Percentiles rank a stretch among this genome's conserved stretches.
These are phyloP conservation scores for Cytospora piceae DNA, from an alignment of 2,329 filamentous ascomycete species.

Conservation along the genomic window DNA sequence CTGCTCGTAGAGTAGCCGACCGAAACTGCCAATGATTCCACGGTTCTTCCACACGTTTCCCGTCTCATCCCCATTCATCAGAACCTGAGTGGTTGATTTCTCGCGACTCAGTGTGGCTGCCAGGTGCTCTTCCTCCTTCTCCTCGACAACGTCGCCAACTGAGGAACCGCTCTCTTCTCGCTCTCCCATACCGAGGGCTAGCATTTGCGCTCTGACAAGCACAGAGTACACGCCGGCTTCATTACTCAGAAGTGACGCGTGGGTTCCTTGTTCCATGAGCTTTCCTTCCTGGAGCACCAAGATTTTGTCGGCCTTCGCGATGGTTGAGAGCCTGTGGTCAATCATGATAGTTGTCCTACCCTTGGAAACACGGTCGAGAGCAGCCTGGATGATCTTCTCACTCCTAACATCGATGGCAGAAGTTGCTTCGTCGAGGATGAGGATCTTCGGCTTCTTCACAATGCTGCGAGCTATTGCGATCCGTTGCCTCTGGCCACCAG, in stretches of 20 bases:
- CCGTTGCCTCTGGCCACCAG: slow-evolving; percentile 65
- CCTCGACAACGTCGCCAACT: slow-evolving; percentile 36
- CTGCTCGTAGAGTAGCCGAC: slow-evolving; percentile 61
- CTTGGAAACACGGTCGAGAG: slow-evolving; percentile 57
- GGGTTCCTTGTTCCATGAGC: slow-evolving; percentile 75
- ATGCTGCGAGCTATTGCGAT: slow-evolving; percentile 66
- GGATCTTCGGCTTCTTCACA: slow-evolving; percentile 61
- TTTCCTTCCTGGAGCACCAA: slow-evolving; percentile 73
- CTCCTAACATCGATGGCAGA: slow-evolving; percentile 52
- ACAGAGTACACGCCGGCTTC: slow-evolving; percentile 67
- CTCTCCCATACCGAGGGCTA: slow-evolving; percentile 53
- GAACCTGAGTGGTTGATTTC: slow-evolving; percentile 50
- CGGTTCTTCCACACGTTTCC: slow-evolving; percentile 39
- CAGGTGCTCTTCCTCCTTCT: slow-evolving; percentile 47
- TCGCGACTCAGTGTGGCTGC: slow-evolving; percentile 46
- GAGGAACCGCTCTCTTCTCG: slow-evolving; percentile 41
- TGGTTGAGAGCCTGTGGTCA: slow-evolving; percentile 74
- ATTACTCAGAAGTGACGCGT: slow-evolving; percentile 68
- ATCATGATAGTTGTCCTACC: slow-evolving; percentile 66
- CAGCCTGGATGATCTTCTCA: slow-evolving; percentile 56
- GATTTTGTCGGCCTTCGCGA: slow-evolving; percentile 78
- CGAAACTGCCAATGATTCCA: slow-evolving; percentile 57
- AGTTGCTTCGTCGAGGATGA: slow-evolving; percentile 70
- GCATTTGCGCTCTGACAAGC: slow-evolving; percentile 66
- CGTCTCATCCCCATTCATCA: slow-evolving; percentile 32